These are phyloP conservation scores for Coleophoma cylindrospora DNA, from an alignment of 2,329 filamentous ascomycete species.

Conservation along the genomic window DNA sequence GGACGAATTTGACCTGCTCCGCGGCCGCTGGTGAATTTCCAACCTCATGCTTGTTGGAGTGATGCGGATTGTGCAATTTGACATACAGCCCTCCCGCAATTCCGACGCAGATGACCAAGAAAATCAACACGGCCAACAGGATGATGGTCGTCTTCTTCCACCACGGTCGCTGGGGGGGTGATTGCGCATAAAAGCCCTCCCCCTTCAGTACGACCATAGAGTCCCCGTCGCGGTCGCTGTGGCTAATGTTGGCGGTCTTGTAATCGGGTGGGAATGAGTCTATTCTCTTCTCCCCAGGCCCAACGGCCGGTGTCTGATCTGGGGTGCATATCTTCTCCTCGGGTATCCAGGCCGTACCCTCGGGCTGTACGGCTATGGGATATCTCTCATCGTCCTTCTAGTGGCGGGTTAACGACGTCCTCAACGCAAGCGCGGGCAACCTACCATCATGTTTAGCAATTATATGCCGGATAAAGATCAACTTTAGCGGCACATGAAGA, in stretches of 20 bases:
- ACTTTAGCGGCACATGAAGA: too few species aligned
- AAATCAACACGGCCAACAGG: neutral
- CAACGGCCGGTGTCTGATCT: neutral
- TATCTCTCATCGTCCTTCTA: conserved; percentile 1
- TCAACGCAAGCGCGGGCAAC: neutral
- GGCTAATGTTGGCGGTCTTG: neutral
- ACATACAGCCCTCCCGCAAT: neutral
- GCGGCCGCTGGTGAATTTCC: neutral
- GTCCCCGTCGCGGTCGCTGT: neutral
- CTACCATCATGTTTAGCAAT: neutral
- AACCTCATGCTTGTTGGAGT: neutral
- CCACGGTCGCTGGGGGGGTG: neutral
- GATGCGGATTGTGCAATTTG: neutral
- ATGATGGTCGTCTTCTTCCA: neutral
- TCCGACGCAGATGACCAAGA: neutral
- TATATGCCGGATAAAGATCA: neutral
- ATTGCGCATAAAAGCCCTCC: neutral
- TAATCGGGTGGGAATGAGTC: neutral
- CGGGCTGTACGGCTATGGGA: neutral
- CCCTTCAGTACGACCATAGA: neutral
- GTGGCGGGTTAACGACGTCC: neutral
- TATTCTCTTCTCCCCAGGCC: neutral
- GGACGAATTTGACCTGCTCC: neutral
- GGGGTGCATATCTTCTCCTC: neutral
- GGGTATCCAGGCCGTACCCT: neutral